Conservation (phyloP, 768 basidiomycete species). For the Hypholoma fasciculare region DNA sequence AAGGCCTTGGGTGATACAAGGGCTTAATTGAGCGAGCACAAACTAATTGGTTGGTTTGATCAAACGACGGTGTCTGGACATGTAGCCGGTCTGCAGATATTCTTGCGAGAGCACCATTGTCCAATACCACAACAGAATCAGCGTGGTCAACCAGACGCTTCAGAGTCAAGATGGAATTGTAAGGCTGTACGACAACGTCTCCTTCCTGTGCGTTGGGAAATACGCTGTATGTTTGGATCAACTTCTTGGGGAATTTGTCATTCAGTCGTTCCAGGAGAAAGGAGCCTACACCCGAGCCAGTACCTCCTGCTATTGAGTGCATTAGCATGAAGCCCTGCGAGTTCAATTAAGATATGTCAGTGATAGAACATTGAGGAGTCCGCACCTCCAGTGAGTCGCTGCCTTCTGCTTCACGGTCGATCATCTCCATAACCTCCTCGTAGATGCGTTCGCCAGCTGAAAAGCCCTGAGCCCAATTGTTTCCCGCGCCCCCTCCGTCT, state of each 20-base stretch:
- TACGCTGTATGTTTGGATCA: conserved; percentile 98
- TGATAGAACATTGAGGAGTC: background rate
- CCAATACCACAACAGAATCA: conserved; percentile 95
- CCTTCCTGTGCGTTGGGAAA: conserved; percentile 93
- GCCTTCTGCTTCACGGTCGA: conserved; percentile 96
- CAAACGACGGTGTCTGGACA: conserved; percentile 83
- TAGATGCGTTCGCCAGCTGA: conserved; percentile 87
- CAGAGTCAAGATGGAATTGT: conserved; percentile 91
- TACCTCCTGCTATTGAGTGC: conserved; percentile 98
- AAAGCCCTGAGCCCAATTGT: conserved; percentile 98
- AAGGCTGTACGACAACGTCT: conserved; percentile 98
- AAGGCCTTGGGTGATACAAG: background rate
- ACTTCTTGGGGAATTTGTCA: conserved; percentile 98
- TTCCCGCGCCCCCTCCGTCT: conserved; percentile 98
- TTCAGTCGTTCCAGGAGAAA: conserved; percentile 94
- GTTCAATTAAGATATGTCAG: background rate
- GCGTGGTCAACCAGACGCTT: conserved; percentile 95
- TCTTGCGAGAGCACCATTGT: conserved; percentile 90
- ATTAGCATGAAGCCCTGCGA: conserved; percentile 95
- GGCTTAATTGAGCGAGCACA: conserved; percentile 18
- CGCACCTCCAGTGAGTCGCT: conserved; percentile 93
- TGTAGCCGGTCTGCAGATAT: conserved; percentile 94
- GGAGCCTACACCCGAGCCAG: conserved; percentile 98
- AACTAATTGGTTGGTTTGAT: conserved; percentile 91
- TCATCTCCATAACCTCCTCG: conserved; percentile 98